These are phyloP conservation scores for Neospermospora avenae DNA, from an alignment of 2,329 filamentous ascomycete genomes.

Conservation along the genomic window DNA sequence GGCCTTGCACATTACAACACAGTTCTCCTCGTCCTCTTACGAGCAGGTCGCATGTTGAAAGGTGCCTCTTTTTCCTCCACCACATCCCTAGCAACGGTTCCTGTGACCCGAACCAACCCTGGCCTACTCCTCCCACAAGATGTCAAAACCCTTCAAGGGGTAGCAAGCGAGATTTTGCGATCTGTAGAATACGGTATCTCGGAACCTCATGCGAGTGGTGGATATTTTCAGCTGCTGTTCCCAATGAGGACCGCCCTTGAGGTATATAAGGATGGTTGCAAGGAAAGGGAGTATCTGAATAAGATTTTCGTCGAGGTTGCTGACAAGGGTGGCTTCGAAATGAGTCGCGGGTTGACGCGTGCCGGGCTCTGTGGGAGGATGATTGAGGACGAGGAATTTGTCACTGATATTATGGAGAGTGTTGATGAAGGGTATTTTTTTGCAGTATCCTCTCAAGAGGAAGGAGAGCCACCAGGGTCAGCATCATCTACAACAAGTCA, in stretches of 20 bases:
- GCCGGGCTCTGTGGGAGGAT: constrained; percentile 10
- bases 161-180: constrained; percentile 16
- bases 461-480: no score
- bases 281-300: constrained; percentile 14
- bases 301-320: constrained; percentile 15
- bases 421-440: no score
- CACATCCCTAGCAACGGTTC: background rate
- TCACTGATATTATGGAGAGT: background rate
- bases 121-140: constrained; percentile 17
- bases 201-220: constrained; percentile 12
- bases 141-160: constrained; percentile 15
- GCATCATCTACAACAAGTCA: no score
- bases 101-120: constrained; percentile 9
- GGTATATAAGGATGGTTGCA: constrained; percentile 10
- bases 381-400: constrained; percentile 7
- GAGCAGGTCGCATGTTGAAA: constrained; percentile 1
- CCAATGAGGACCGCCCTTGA: constrained; percentile 14
- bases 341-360: constrained; percentile 15
- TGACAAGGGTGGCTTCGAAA: constrained; percentile 16
- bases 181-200: constrained; percentile 5
- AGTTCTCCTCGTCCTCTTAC: constrained; percentile 11
- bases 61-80: background rate
- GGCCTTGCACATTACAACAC: constrained; percentile 16
- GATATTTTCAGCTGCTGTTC: constrained; percentile 19
- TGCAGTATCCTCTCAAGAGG: no score